These are phyloP conservation scores for Juglanconis juglandina DNA, from an alignment of 2,329 filamentous ascomycete species.

Conservation along the genomic window DNA sequence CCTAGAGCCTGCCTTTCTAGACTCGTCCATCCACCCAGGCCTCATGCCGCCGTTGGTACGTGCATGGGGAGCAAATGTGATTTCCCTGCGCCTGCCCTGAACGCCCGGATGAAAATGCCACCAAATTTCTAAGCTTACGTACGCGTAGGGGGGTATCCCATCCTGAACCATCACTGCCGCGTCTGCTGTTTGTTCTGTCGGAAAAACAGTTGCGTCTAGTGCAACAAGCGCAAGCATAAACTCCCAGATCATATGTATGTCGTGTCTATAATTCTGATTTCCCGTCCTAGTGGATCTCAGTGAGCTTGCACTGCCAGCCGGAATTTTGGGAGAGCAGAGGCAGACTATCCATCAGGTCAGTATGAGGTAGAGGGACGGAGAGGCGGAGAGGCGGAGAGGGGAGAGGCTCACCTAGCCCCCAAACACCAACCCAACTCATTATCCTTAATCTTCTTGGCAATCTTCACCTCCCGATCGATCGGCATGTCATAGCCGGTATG, in stretches of 20 bases:
- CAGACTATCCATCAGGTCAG: constrained; percentile 53
- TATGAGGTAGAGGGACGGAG: background rate
- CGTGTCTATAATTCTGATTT: constrained; percentile 21
- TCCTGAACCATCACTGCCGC: background rate
- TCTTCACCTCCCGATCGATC: constrained; percentile 90
- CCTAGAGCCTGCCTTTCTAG: background rate
- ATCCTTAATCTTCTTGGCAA: constrained; percentile 97
- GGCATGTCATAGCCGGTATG: constrained; percentile 99
- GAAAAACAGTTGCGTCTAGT: background rate
- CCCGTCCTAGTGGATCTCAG: constrained; percentile 58
- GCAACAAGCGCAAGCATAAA: constrained; percentile 3
- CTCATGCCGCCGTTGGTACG: background rate
- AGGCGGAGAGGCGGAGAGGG: background rate
- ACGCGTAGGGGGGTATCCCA: background rate
- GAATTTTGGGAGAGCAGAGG: constrained; percentile 77
- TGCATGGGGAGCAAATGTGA: background rate
- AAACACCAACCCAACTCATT: constrained; percentile 98
- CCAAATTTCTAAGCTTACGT: background rate
- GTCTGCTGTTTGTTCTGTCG: background rate
- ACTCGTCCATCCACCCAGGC: background rate
- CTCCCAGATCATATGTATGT: constrained; percentile 12
- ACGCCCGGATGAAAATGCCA: constrained; percentile 5
- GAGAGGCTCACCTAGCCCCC: constrained; percentile 74
- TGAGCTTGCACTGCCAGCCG: constrained; percentile 87
- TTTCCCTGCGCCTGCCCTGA: background rate